Base-by-base conservation (phyloP, 2,329 filamentous ascomycete species). In the Colletotrichum simmondsii region DNA sequence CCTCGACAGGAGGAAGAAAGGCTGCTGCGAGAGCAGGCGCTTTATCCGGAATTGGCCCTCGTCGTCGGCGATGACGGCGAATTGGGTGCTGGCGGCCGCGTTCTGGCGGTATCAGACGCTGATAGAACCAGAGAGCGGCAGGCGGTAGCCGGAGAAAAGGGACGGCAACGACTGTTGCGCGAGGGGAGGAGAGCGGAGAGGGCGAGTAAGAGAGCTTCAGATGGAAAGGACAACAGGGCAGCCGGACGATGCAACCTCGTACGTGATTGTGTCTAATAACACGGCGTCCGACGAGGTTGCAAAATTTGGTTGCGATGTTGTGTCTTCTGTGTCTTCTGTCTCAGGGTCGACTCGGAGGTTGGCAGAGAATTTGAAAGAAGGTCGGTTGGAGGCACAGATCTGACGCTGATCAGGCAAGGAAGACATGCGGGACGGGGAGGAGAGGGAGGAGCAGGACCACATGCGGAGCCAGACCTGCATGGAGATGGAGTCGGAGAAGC, bases 381-480 rank as follows among this genome's bases (percentile, higher is more conserved):
- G 58, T 61, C 42, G 67, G 60, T 71, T 52, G 52, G 57, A 66
- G 58, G 62, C 52, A 68, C 53, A 64, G 62, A 59, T 72, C 61
- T 63, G 68, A 72, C 71, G 68, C 68, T 67, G 68, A 68, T 68
- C 62, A 73, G 63, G 71, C 71, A 73, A 71, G 57, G 68, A 72
- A 69, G 68, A 68, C 68, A 72, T 73, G 62, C 68, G 68, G 66
- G 68, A 72, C 52, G 53, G 46, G 67, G 71, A 72, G 70, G 63
- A 73, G 62, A 63, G 63, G 56, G 68, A 71, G 57, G 52, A 68
- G 62, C 57, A 71, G 68, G 52, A 70, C 70, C 61, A 63, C 68
- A 67, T 72, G 71, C 71, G 68, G 71, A 73, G 71, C 60, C 42
- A 49, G 61, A 70, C 66, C 67, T 73, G 71, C 71, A 71, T 65